Evolutionary conservation across 2,329 filamentous ascomycete genomes (phyloP), one percentile per base, ranked within the genome.

Genomic region (Hypomyces perniciosus): DNA sequence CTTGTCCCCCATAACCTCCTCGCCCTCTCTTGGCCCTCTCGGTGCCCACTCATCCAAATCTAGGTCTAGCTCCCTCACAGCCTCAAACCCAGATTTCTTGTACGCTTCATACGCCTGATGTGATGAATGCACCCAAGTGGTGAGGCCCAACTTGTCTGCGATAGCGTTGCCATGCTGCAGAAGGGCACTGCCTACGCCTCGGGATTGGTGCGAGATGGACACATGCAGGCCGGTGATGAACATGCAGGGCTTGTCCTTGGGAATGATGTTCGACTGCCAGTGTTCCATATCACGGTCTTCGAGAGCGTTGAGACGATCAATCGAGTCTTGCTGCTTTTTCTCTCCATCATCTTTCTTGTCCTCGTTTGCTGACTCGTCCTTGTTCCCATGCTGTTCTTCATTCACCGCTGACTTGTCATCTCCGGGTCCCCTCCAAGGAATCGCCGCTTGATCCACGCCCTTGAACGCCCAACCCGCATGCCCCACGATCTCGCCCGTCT

Each of bases 1-100:
- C 44, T 42, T 47, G 3, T 50, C 46, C 20, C 50, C 50, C 50
- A 54, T 54, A 33, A 54, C 46, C 2, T 30, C 46, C 50, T 54
- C 53, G 6, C 39, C 46, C 5, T 44, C 53, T 34, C 37, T 44
- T 3, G 53, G 50, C 28, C 42, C 39, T 27, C 53, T 43, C 29
- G 53, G 53, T 37, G 53, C 53, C 34, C 48, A 54, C 43, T 52
- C 53, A 33, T 54, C 53, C 44, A 54, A 33, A 13, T 54, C 43
- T 3, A 54, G 29, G 10, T 47, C 50, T 13, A 54, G 50, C 28
- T 26, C 40, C 13, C 46, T 31, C 27, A 54, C 46, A 26, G 46
- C 33, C 43, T 44, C 46, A 37, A 54, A 52, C 7, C 46, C 46
- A n/a, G 31, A 35, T 37, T 53, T 55, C 13, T 31, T 30, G 30